phyloP scores from a whole-genome alignment of 1,139 yeast species.

The Magnusiomyces paraingens region DNA sequence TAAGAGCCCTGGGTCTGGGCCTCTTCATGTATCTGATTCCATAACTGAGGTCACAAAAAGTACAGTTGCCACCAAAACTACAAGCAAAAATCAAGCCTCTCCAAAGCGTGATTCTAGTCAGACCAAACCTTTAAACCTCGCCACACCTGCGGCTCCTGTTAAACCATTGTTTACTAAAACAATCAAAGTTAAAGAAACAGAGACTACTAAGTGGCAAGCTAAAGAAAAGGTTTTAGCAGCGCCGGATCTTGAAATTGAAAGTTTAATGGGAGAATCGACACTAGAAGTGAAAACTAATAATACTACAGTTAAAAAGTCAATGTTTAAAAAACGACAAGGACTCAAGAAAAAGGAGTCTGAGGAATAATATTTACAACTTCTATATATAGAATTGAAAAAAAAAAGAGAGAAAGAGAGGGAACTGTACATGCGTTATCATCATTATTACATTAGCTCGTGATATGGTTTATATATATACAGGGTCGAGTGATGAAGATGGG shows the following conservation, averaged over 20 bases:
- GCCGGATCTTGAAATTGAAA: background rate
- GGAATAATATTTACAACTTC: background rate
- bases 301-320: background rate
- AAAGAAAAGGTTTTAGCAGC: background rate
- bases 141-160: no score
- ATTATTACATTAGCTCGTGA: background rate
- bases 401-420: background rate
- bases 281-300: background rate
- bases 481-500: background rate
- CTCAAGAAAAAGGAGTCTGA: background rate
- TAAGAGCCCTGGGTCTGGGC: slow-evolving; percentile 1
- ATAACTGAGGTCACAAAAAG: background rate
- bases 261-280: background rate
- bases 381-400: background rate
- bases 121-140: no score
- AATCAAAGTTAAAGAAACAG: slow-evolving; percentile 1
- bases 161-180: background rate
- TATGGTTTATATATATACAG: background rate
- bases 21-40: background rate
- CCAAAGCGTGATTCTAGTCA: no score
- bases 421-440: background rate
- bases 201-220: background rate
- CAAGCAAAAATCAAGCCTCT: no score
- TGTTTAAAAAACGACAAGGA: background rate
- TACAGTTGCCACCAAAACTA: background rate